These are phyloP conservation scores for Candida sp. DNA, from an alignment of 1,139 yeast genomes.

Conservation along the genomic window DNA sequence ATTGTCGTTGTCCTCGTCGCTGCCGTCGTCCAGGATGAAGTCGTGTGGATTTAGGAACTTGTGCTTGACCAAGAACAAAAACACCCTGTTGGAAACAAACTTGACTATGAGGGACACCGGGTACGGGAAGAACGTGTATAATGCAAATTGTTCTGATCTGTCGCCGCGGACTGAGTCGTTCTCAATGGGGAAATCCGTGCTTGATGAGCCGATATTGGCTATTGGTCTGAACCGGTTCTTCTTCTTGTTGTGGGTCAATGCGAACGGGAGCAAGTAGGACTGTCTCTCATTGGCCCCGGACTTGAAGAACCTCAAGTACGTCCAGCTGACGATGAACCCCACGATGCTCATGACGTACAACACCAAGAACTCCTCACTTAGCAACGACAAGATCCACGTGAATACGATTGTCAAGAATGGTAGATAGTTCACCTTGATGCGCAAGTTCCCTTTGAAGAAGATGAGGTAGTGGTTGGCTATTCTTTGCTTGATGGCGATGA, in stretches of 20 bases:
- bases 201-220: conserved; percentile 2
- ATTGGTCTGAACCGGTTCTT: conserved; percentile 8
- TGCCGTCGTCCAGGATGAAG: conserved; percentile 22
- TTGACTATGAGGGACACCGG: conserved; percentile 38
- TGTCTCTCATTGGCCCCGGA: conserved; percentile 48
- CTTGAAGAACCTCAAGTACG: conserved; percentile 43
- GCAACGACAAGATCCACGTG: conserved; percentile 21
- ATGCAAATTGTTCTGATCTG: conserved; percentile 44
- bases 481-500: conserved; percentile 49
- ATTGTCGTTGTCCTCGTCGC: conserved; percentile 25
- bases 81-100: conserved; percentile 21
- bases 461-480: conserved; percentile 47
- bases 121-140: conserved; percentile 47
- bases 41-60: conserved; percentile 30
- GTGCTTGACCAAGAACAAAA: conserved; percentile 22
- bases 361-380: conserved; percentile 34
- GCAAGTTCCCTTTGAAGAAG: conserved; percentile 40
- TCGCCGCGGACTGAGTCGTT: conserved; percentile 35
- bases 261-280: conserved; percentile 42
- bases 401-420: conserved; percentile 35
- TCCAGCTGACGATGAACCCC: conserved; percentile 45
- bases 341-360: conserved; percentile 26
- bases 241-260: conserved; percentile 16
- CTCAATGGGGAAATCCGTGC: conserved; percentile 25
- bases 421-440: conserved; percentile 41